Percentiles rank a stretch among this genome's conserved stretches.
These are phyloP conservation scores for Malassezia japonica DNA, from an alignment of 1,284 basidiomycete species.

Conservation along the genomic window DNA sequence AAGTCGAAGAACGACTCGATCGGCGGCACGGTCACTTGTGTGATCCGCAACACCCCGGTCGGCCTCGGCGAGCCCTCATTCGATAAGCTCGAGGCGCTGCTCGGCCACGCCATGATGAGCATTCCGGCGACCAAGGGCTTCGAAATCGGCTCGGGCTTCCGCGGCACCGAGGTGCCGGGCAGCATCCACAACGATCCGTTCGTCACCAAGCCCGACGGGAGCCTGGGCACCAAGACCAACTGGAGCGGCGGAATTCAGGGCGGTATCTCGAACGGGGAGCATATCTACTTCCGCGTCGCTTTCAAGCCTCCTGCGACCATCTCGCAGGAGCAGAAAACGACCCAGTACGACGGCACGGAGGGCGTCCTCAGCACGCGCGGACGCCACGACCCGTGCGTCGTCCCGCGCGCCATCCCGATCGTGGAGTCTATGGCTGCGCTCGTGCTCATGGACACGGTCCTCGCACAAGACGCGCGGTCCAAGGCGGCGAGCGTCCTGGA, in stretches of 20 bases:
- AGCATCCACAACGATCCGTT: constrained; percentile 90
- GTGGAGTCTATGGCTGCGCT: constrained; percentile 96
- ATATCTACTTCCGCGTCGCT: constrained; percentile 91
- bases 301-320: constrained; percentile 99
- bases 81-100: constrained; percentile 93
- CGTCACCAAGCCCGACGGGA: constrained; percentile 59
- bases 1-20: constrained; percentile 87
- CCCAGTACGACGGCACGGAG: constrained; percentile 78
- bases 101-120: constrained; percentile 95
- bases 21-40: constrained; percentile 91
- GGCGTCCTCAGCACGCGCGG: constrained; percentile 83
- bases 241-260: constrained; percentile 97
- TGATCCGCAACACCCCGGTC: constrained; percentile 77
- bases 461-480: constrained; percentile 34
- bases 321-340: constrained; percentile 78
- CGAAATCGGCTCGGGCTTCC: constrained; percentile 94
- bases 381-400: constrained; percentile 93
- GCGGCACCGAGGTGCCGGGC: constrained; percentile 87
- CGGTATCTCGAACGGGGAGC: constrained; percentile 93
- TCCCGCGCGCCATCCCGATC: constrained; percentile 88
- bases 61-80: constrained; percentile 96
- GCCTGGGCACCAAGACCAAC: constrained; percentile 76
- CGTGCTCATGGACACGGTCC: constrained; percentile 70
- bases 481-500: constrained; percentile 21
- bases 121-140: constrained; percentile 98